These are phyloP conservation scores for Beauveria medogensis DNA, from an alignment of 2,329 filamentous ascomycete genomes.

Conservation along the genomic window DNA sequence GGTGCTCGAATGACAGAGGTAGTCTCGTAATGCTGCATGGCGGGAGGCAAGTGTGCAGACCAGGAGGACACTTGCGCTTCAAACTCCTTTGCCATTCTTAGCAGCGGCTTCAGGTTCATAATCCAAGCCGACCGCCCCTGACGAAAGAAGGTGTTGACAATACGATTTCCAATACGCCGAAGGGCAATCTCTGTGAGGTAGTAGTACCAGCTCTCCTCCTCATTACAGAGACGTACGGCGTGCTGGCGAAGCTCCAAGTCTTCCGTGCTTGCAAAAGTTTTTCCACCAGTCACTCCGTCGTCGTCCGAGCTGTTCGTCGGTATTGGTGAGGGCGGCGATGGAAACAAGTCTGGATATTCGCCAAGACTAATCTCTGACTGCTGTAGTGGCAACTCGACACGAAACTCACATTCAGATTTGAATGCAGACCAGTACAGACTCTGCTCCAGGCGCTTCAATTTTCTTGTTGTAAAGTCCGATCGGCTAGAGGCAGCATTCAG, in stretches of 20 bases:
- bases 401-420: slow-evolving; percentile 34
- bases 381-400: slow-evolving; percentile 30
- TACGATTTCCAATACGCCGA: slow-evolving; percentile 32
- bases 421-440: slow-evolving; percentile 35
- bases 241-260: slow-evolving; percentile 15
- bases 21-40: slow-evolving; percentile 16
- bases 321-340: slow-evolving; percentile 19
- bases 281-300: not conserved
- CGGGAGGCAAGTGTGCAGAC: slow-evolving; percentile 15
- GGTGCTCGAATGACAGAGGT: slow-evolving; percentile 13
- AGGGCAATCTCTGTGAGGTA: slow-evolving; percentile 35
- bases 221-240: slow-evolving; percentile 16
- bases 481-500: slow-evolving; percentile 5
- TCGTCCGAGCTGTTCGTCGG: not conserved
- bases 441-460: slow-evolving; percentile 26
- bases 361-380: slow-evolving; percentile 26
- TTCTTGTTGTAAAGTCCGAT: slow-evolving; percentile 9
- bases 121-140: slow-evolving; percentile 15
- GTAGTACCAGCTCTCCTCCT: slow-evolving; percentile 35
- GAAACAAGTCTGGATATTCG: slow-evolving; percentile 25
- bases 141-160: slow-evolving; percentile 24
- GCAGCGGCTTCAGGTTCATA: slow-evolving; percentile 13
- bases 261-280: slow-evolving; percentile 7
- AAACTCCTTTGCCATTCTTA: slow-evolving; percentile 18
- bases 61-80: slow-evolving; percentile 18